Base-by-base conservation (phyloP, 2,329 filamentous ascomycete species). In the Aspergillus caelatus region DNA sequence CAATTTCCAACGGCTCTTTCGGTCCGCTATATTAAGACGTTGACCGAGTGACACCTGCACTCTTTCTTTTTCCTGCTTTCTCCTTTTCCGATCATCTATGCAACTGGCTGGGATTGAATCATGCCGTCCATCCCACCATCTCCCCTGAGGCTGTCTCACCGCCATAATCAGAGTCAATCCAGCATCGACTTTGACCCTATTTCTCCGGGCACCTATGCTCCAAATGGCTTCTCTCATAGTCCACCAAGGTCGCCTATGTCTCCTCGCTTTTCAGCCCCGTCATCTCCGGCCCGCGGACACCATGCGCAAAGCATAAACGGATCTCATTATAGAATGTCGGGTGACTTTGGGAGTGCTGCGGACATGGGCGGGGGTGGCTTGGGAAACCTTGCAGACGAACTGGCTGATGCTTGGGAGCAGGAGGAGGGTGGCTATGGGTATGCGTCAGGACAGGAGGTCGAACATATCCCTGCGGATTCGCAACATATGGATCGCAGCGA, bases 341-440 rank as follows among this genome's bases (percentile, higher is more conserved):
- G 74, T 63, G 78, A 80, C 62, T 80, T 78, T 66, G 74, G 74
- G n/a, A 68, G 63, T 16, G 58, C 70, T 26, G 62, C 69, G 50
- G 74, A 75, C 34, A 68, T 69, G n/a, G 76, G 74, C 2, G 79
- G 80, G 52, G 79, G 80, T 50, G 86, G 85, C 11, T 74, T 88
- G 58, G 87, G 87, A 28, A 89, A 85, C 67, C 74, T 90, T 57
- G 88, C 88, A 32, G 88, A 90, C 71, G 88, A 89, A 71, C 76
- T 89, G 28, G 87, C 84, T 30, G 84, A 87, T 68, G 83, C 84
- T n/a, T 86, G 83, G 80, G 84, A 84, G 26, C 75, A 81, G 43
- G 84, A 85, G 32, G 83, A 84, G 54, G 79, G 77, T 19, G 80
- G 79, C 28, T 82, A 83, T 58, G 79, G 76, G 55, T 79, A 79